Base-by-base conservation (phyloP, 2,329 filamentous ascomycete genomes). In the Colletotrichum sp. region DNA sequence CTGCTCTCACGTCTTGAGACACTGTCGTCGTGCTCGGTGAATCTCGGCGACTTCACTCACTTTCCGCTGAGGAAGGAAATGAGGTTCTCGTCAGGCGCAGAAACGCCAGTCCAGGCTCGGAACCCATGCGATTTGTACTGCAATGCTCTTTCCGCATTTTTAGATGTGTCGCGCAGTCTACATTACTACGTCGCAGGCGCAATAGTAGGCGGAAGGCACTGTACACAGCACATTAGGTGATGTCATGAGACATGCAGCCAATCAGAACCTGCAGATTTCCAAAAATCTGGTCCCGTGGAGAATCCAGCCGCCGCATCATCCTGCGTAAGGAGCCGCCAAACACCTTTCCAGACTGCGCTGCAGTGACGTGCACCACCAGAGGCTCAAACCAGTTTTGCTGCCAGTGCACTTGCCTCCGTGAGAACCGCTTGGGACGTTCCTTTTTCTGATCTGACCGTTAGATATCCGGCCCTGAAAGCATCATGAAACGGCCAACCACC, bases 401-500 rank as follows among this genome's bases (percentile, higher is more conserved):
- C 36, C 26, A 30, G 72, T 71, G 68, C 34, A 32, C 61, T 7
- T 67, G 55, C 18, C 32, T 63, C 55, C 59, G 66, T 8, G 52
- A 39, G 30, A 57, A 13, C 43, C 43, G 9, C 12, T 5, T 52
- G 18, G 43, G 26, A 52, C 34, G 18, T 36, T 26, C 28, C 26
- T 16, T 18, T 61, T 14, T 18, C 24, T 71, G 30, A 52, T 65
- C 66, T 39, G 59, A 60, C 59, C 30, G 18, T 48, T 30, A 39
- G 13, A 30, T 24, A 71, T 43, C 24, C 39, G 36, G 26, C 48
- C 43, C 32, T 68, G 48, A 36, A 64, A 69, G 61, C 71, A 75
- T 55, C 52, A 78, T 73, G 71, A 78, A 71, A 66, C 52, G 72
- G 61, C 67, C 68, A 32, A n/a, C 67, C n/a, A 52, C 75, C 7